Evolutionary conservation across 2,329 filamentous ascomycete genomes (phyloP), one percentile per base, ranked within the genome.

Genomic region (Penicillium sp.): DNA sequence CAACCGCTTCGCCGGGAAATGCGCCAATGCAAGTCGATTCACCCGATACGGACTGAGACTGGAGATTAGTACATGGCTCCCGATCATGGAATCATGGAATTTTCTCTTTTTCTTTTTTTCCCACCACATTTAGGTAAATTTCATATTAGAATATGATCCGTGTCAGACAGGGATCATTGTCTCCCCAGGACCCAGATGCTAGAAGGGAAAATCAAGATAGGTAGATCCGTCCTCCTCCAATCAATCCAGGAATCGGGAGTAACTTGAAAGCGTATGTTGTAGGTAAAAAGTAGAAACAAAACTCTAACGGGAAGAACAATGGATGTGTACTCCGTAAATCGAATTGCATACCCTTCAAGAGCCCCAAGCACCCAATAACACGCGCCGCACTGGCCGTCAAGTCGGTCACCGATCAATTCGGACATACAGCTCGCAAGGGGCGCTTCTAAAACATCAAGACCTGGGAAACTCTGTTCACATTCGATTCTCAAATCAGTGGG

Each of bases 341-440:
- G 34, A 26, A 19, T 10, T n/a, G n/a, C 19, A 42, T 42, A 42
- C 38, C 36, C 36, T 34, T 48, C 19, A 41, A 39, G 7, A 11
- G 29, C 47, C 50, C 36, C 34, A 52, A 41, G 43, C 36, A 53
- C 30, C 50, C 50, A 53, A 53, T 53, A 35, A 41, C 29, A 49
- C 4, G 10, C 47, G 19, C 27, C 42, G 48, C 44, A 39, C 47
- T 38, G 16, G 41, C 40, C 46, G 36, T 41, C 27, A 7, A 41
- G 6, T 23, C 14, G 27, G 47, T 36, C 50, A 40, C 32, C 43
- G 19, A 46, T 51, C 3, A 29, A 19, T 34, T 44, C n/a, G 39
- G 13, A 49, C 16, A 34, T 19, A 47, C 18, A 46, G 7, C 29
- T 60, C 19, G 60, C 60, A 62, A 61, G 60, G 56, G 60, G 58